phyloP scores from a whole-genome alignment of 345 rosid species.

The Euphorbia lathyris region DNA sequence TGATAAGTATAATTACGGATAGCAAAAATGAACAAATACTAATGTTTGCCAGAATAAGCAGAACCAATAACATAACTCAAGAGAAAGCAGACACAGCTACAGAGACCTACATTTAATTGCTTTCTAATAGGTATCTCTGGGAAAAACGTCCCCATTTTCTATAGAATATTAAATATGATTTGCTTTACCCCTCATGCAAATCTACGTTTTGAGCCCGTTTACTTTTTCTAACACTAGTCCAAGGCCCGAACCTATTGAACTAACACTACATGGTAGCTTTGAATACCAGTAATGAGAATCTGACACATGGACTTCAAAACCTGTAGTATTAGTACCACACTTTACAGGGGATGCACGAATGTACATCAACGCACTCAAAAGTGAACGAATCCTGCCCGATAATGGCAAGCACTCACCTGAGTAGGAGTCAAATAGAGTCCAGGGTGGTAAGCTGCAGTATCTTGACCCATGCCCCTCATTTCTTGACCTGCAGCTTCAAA shows the following conservation, averaged over 20 bases:
- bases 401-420: constrained; percentile 49
- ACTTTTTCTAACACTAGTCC: neutral
- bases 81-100: neutral
- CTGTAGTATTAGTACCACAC: neutral
- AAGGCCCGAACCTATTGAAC: neutral
- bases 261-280: neutral
- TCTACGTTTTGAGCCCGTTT: neutral
- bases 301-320: neutral
- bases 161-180: neutral
- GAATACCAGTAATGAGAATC: neutral
- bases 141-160: neutral
- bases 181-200: neutral
- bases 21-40: neutral
- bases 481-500: constrained; percentile 99
- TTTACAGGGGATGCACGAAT: neutral
- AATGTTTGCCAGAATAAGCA: neutral
- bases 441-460: constrained; percentile 89
- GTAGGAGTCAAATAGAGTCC: constrained; percentile 91
- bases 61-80: neutral
- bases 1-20: neutral
- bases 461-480: constrained; percentile 93
- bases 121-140: neutral
- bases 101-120: neutral
- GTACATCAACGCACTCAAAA: neutral
- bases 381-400: neutral